Conservation (phyloP, 2,329 filamentous ascomycete genomes). For the Colletotrichum abscissum region DNA sequence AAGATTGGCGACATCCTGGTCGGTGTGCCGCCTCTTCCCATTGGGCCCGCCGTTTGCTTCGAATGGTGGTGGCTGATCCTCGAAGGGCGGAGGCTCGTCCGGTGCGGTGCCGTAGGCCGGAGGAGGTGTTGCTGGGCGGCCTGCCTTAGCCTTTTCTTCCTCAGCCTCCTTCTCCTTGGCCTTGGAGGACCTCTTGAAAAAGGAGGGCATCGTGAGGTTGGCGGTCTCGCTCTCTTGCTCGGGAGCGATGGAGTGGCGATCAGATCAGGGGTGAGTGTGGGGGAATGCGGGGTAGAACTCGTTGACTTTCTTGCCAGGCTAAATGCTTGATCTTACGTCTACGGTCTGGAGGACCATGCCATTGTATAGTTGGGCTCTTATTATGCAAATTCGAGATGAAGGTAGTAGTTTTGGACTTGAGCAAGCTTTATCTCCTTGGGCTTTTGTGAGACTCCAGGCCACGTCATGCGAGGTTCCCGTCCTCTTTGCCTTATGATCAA, state of each 20-base stretch:
- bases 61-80: conserved; percentile 31
- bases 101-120: conserved; percentile 23
- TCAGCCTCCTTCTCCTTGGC: conserved; percentile 31
- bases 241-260: background rate
- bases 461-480: background rate
- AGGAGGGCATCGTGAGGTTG: conserved; percentile 15
- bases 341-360: background rate
- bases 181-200: conserved; percentile 29
- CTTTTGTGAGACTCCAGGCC: background rate
- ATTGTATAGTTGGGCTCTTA: background rate
- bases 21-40: background rate
- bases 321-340: background rate
- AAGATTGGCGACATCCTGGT: conserved; percentile 43
- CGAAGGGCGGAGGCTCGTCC: conserved; percentile 21
- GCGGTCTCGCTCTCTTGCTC: background rate
- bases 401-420: background rate
- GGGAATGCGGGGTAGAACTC: background rate
- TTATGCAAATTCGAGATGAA: background rate
- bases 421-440: background rate
- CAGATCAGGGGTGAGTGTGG: background rate
- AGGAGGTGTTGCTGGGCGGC: conserved; percentile 29
- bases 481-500: background rate
- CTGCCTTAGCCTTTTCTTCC: conserved; percentile 22
- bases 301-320: background rate
- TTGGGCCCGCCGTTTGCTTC: conserved; percentile 8